These are phyloP conservation scores for Fusarium multiceps DNA, from an alignment of 2,329 filamentous ascomycete genomes.

Conservation along the genomic window DNA sequence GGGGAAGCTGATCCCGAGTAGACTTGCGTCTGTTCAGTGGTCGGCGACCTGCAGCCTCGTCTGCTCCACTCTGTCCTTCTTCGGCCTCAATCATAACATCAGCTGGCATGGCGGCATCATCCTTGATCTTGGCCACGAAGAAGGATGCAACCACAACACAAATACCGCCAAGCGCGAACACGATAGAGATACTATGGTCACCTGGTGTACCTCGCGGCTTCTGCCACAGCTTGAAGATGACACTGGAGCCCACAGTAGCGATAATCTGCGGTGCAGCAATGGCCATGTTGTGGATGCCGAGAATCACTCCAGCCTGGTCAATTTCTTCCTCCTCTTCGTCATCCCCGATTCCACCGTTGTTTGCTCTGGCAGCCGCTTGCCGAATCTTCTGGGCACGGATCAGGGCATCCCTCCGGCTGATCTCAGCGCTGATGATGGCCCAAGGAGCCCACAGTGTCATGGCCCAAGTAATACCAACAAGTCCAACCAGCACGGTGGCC, in stretches of 20 bases:
- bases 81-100: constrained; percentile 57
- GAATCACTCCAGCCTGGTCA: constrained; percentile 87
- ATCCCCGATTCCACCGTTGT: constrained; percentile 28
- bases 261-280: constrained; percentile 92
- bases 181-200: constrained; percentile 88
- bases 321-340: constrained; percentile 62
- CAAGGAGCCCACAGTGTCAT: constrained; percentile 95
- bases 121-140: constrained; percentile 74
- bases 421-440: constrained; percentile 93
- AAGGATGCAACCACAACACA: constrained; percentile 82
- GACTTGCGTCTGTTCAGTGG: constrained; percentile 51
- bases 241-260: constrained; percentile 83
- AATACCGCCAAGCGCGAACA: constrained; percentile 84
- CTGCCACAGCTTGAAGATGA: constrained; percentile 87
- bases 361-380: constrained; percentile 24
- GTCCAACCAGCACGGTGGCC: constrained; percentile 80
- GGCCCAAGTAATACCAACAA: constrained; percentile 92
- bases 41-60: constrained; percentile 10
- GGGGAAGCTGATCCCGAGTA: constrained; percentile 56
- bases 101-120: constrained; percentile 60
- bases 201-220: constrained; percentile 87
- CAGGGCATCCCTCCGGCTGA: constrained; percentile 79
- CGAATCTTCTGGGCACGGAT: constrained; percentile 55
- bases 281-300: constrained; percentile 96
- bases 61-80: constrained; percentile 56